Conservation (phyloP, 2,329 filamentous ascomycete genomes). For the Stachybotrys chartarum region DNA sequence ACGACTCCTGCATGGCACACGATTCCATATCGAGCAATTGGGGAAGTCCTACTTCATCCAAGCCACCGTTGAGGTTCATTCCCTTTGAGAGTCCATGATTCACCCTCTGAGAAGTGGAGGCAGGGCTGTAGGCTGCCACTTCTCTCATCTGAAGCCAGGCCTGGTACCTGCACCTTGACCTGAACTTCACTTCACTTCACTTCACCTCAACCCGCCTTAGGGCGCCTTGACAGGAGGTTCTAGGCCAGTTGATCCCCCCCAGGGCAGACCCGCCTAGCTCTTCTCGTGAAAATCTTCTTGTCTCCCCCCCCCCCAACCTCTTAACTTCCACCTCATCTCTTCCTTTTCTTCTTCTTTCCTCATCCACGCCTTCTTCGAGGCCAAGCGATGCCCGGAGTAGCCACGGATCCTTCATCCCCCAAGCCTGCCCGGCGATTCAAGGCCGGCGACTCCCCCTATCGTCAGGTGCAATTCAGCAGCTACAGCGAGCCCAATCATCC, state of each 20-base stretch:
- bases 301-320: too few species aligned
- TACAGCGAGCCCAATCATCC: background rate
- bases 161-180: background rate
- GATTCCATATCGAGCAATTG: too few species aligned
- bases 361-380: slow-evolving; percentile 1
- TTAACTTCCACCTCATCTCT: background rate
- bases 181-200: background rate
- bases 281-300: background rate
- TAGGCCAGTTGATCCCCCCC: background rate
- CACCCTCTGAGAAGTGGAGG: background rate
- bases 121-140: background rate
- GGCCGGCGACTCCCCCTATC: slow-evolving; percentile 14
- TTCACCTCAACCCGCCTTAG: background rate
- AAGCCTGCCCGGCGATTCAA: slow-evolving; percentile 20
- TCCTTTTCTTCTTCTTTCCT: slow-evolving; percentile 1
- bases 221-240: background rate
- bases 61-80: background rate
- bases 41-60: too few species aligned
- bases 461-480: slow-evolving; percentile 23
- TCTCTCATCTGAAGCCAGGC: background rate
- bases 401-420: slow-evolving; percentile 17
- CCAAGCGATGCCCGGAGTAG: slow-evolving; percentile 18
- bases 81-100: background rate
- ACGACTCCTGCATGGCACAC: too few species aligned
- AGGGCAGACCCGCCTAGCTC: background rate